Evolutionary conservation across 2,329 filamentous ascomycete genomes (phyloP).

Genomic region (Zelopaecilomyces penicillatus): DNA sequence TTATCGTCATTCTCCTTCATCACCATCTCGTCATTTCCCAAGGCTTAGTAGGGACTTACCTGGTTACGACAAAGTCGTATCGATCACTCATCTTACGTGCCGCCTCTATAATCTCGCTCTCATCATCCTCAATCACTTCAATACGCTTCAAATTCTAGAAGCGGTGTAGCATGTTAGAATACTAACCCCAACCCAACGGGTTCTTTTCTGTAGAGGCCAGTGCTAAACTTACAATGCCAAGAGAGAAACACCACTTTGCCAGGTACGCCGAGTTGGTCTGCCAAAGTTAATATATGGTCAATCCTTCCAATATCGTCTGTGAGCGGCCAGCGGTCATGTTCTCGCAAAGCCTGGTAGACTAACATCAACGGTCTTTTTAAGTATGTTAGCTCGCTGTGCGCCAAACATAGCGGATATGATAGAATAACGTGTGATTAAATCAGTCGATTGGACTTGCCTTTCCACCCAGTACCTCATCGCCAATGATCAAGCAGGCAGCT

Average conservation of each 20-base stretch:
- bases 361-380: conserved; percentile 31
- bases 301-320: too few relatives aligned
- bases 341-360: not conserved
- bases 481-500: conserved; percentile 87
- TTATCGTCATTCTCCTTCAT: not conserved
- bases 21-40: not conserved
- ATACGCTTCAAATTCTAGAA: conserved; percentile 65
- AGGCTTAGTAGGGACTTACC: conserved; percentile 25
- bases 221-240: conserved; percentile 44
- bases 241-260: conserved; percentile 55
- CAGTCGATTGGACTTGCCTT: conserved; percentile 55
- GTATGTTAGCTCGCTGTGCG: conserved; percentile 8
- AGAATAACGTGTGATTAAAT: not conserved
- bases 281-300: conserved; percentile 11
- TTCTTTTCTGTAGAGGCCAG: too few relatives aligned
- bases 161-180: not conserved
- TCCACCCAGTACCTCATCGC: conserved; percentile 91
- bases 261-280: conserved; percentile 58
- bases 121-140: conserved; percentile 90
- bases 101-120: conserved; percentile 81
- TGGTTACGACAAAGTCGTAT: conserved; percentile 94
- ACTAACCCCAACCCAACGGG: too few relatives aligned
- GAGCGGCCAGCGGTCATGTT: not conserved
- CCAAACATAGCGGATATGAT: not conserved
- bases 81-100: conserved; percentile 75